Evolutionary conservation across 225 moss, liverwort and hornwort species (phyloP), one percentile per base, ranked within the genome.

Genomic region (Physcomitrellopsis africana): DNA sequence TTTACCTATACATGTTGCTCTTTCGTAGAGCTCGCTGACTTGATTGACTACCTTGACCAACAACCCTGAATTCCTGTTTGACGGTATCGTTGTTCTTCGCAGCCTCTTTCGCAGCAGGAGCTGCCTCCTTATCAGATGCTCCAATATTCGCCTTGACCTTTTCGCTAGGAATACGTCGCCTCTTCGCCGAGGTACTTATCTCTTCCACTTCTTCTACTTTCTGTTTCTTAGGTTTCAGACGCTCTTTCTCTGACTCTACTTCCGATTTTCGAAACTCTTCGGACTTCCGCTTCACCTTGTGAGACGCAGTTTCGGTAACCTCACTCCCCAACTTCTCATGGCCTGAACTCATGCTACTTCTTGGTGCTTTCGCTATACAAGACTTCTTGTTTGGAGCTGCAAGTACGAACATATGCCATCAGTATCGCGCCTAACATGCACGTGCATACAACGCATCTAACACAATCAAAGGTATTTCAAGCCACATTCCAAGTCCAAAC

Each of bases 1-100:
- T 58, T n/a, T 24, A 84, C 87, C 87, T 87, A 72, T 76, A 79
- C 19, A 63, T 81, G 59, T 55, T 81, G 74, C 79, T 87, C 76
- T 79, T 87, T 57, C 81, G 84, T 11, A 68, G 81, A 51, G 73
- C 73, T 51, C 73, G 69, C 22, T 76, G 84, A 76, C 67, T 45
- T 62, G 78, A 17, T 67, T 78, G 78, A 53, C 73, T 57, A 47
- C 75, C 80, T 74, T 81, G 83, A 63, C 68, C 43, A 56, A 13
- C 46, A 23, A 43, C 20, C 7, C 63, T 11, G 9, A 65, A 60
- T 10, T 83, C 86, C 56, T 73, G 75, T 64, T 86, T 83, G 58
- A 67, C 17, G 15, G 19, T 58, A 17, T 72, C 77, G 3, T 29
- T 65, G 10, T 80, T 76, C 32, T 37, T 83, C 29, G 18, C 64